phyloP scores from a whole-genome alignment of 345 rosid genomes.

The Hibiscus tridactylites region DNA sequence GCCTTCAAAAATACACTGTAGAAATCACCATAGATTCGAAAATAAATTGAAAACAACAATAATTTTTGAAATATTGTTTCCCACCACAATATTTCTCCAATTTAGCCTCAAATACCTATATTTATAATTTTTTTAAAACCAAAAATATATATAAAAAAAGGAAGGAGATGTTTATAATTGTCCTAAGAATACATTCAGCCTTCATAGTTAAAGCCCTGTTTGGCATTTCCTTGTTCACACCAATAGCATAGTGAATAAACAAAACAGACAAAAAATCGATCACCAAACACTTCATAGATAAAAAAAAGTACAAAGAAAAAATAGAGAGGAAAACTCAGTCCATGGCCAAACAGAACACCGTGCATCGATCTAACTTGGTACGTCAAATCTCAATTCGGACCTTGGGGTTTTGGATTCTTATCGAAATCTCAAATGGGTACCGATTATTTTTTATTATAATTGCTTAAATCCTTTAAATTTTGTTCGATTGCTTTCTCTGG shows the following conservation, averaged over 20 bases:
- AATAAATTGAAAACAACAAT: too few relatives aligned
- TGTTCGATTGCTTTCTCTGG: background rate
- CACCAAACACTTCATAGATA: background rate
- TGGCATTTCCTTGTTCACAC: background rate
- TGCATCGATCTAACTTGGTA: background rate
- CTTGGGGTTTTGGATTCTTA: slow-evolving; percentile 6
- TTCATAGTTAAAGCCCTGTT: background rate
- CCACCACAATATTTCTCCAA: too few relatives aligned
- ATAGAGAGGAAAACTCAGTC: background rate
- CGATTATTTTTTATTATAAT: background rate
- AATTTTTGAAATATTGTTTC: too few relatives aligned
- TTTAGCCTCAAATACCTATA: too few relatives aligned
- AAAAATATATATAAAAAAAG: too few relatives aligned
- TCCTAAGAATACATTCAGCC: background rate
- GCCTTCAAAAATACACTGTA: too few relatives aligned
- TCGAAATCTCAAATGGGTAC: background rate
- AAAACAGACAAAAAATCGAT: background rate
- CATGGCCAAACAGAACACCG: background rate
- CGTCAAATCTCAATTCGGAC: slow-evolving; percentile 6
- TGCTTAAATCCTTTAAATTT: slow-evolving; percentile 2
- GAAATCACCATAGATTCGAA: too few relatives aligned
- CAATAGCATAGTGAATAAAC: background rate
- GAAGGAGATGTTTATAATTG: too few relatives aligned
- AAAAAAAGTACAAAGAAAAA: background rate
- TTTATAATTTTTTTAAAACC: too few relatives aligned